Evolutionary conservation across 208 protist genomes (phyloP).

Genomic region (Leptomonas pyrrhocoris): DNA sequence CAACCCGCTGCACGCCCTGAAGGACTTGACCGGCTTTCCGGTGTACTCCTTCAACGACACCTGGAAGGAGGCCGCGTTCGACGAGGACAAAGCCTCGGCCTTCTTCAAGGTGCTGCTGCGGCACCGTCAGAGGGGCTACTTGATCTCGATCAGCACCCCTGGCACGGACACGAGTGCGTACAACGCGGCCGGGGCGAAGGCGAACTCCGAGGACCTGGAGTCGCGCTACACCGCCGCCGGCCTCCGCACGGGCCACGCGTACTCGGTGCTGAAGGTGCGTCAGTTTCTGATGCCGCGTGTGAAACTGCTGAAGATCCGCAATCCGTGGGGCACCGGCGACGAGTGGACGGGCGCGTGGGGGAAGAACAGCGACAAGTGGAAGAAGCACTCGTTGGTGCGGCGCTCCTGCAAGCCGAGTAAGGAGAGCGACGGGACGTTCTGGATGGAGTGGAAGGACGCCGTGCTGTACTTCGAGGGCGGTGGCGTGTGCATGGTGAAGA

Average conservation of each 20-base stretch:
- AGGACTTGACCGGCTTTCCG: constrained; percentile 68
- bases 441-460: constrained; percentile 64
- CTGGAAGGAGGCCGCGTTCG: constrained; percentile 36
- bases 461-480: constrained; percentile 64
- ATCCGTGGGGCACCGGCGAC: constrained; percentile 33
- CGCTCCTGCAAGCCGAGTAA: constrained; percentile 27
- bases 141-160: constrained; percentile 47
- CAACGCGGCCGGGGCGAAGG: constrained; percentile 17
- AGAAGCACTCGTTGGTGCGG: constrained; percentile 33
- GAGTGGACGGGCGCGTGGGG: constrained; percentile 54
- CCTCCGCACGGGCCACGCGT: constrained; percentile 44
- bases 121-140: constrained; percentile 27
- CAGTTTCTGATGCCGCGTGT: constrained; percentile 33
- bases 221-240: constrained; percentile 36
- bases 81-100: constrained; percentile 18
- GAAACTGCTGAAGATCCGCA: constrained; percentile 49
- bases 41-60: constrained; percentile 43
- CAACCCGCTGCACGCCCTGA: constrained; percentile 52
- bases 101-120: constrained; percentile 39
- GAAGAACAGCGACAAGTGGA: constrained; percentile 37
- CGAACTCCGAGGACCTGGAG: constrained; percentile 25
- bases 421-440: constrained; percentile 58
- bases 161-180: constrained; percentile 32
- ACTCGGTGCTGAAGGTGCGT: constrained; percentile 41
- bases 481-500: constrained; percentile 43